Evolutionary conservation across 2,329 filamentous ascomycete species (phyloP), one percentile per base, ranked within the genome.

Genomic region (Reticulascus tulasneorum): DNA sequence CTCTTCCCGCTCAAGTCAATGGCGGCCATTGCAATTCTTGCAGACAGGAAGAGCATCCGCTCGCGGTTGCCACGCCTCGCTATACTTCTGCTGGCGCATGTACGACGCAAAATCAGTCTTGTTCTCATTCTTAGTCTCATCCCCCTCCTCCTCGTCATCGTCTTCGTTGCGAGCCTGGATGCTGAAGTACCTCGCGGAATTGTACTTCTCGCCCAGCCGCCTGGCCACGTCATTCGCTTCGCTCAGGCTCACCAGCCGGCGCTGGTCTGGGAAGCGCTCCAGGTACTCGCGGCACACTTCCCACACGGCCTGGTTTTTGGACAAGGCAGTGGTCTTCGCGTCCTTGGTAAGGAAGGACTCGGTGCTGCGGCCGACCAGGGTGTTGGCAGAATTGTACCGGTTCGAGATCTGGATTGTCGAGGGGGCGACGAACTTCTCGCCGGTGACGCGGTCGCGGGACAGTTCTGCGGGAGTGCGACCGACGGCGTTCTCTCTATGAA

Each of bases 401-500:
- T 18, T 25, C 6, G 25, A 5, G 9, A 44, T 6, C 4, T 18
- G 22, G 18, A 47, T 15, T 7, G 37, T 18, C 1, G 45, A 20
- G 8, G 52, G 55, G 13, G 46, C 45, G 21, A 40, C 31, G n/a
- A 69, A 57, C 27, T 58, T 58, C 7, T 53, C 49, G 7, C 61
- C 57, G 3, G 75, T 60, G 41, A 71, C 70, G 2, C 59, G 56
- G 34, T 84, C 79, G 33, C 75, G 64, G 0, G 81, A 77, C 31
- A 86, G 60, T 48, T 93, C 86, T 19, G 73, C 68, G 0, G 86
- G 82, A 0, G 86, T 93, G 12, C 76, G 72, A 2, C 87, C 87
- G 0, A 84, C 84, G 0, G 84, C 77, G 47, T 90, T 90, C 55
- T 93, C 87, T 16, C 80, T 75, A 47, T 76, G 71, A 1, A 88